Conservation (phyloP, 495 filamentous ascomycete species). For the Xylaria palmicola region DNA sequence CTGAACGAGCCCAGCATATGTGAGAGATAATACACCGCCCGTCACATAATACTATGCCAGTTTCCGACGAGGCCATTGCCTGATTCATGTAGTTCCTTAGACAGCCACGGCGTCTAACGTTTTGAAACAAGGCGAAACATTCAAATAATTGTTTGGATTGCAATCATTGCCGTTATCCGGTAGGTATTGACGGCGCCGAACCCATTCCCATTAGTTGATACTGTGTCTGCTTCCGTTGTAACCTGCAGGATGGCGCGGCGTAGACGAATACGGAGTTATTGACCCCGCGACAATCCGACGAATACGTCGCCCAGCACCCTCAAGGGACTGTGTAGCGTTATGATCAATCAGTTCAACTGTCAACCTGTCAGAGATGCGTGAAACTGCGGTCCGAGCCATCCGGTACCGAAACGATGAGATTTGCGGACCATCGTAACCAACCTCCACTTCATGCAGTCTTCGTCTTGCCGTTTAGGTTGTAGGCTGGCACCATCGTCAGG, state of each 20-base stretch:
- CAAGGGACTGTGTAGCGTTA: not conserved
- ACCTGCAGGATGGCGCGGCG: not conserved
- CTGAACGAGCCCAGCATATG: conserved; percentile 2
- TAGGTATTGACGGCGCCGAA: conserved; percentile 1
- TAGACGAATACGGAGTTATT: not conserved
- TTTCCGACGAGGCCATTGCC: not conserved
- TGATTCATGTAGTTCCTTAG: too few relatives aligned
- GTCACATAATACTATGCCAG: not conserved
- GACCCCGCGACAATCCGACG: not conserved
- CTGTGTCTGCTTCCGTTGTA: not conserved
- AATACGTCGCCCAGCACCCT: not conserved
- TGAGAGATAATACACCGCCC: not conserved
- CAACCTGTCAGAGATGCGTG: not conserved
- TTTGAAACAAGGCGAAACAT: not conserved
- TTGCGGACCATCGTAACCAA: not conserved
- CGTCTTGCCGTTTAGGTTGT: not conserved
- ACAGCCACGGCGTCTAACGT: not conserved
- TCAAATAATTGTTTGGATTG: not conserved
- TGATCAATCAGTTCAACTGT: not conserved
- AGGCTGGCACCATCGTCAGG: not conserved
- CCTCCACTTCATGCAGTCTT: not conserved
- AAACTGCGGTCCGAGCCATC: conserved; percentile 5
- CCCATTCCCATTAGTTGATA: not conserved
- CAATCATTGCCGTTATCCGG: not conserved
- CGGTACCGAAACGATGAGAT: not conserved